A percentile compares a stretch with the other conserved stretches of the same genome.
These are phyloP conservation scores for Kwoniella mangroviensis DNA, from an alignment of 768 basidiomycete species.

Conservation along the genomic window DNA sequence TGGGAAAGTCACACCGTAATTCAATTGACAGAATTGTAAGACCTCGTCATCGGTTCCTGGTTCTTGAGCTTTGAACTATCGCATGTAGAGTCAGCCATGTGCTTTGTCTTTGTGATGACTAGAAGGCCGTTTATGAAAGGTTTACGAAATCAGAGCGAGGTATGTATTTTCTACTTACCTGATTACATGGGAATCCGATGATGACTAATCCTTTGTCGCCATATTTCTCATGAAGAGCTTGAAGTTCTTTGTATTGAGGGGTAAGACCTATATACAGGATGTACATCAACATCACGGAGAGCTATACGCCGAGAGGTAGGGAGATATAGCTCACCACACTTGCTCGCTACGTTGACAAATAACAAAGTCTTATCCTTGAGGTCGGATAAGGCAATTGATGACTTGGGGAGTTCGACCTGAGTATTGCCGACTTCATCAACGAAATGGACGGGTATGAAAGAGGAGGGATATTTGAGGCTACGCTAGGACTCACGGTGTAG, in stretches of 20 bases:
- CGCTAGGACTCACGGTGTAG: conserved; percentile 35
- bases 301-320: not conserved
- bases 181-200: conserved; percentile 58
- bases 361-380: conserved; percentile 54
- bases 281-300: not conserved
- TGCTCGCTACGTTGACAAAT: conserved; percentile 57
- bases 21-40: conserved; percentile 54
- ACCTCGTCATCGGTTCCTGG: conserved; percentile 57
- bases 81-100: too few species aligned
- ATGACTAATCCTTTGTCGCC: conserved; percentile 51
- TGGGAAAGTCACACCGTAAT: conserved; percentile 58
- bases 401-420: conserved; percentile 52
- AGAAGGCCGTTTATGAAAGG: too few species aligned
- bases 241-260: conserved; percentile 56
- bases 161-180: conserved; percentile 29
- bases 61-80: conserved; percentile 56
- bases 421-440: not conserved
- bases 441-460: not conserved
- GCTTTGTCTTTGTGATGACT: too few species aligned
- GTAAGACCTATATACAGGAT: conserved; percentile 45
- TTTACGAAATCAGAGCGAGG: not conserved
- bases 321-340: conserved; percentile 49
- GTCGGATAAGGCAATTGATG: conserved; percentile 41
- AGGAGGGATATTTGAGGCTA: not conserved
- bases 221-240: conserved; percentile 56